phyloP scores from a whole-genome alignment of 768 basidiomycete species.

The Antrodiella citrinella region DNA sequence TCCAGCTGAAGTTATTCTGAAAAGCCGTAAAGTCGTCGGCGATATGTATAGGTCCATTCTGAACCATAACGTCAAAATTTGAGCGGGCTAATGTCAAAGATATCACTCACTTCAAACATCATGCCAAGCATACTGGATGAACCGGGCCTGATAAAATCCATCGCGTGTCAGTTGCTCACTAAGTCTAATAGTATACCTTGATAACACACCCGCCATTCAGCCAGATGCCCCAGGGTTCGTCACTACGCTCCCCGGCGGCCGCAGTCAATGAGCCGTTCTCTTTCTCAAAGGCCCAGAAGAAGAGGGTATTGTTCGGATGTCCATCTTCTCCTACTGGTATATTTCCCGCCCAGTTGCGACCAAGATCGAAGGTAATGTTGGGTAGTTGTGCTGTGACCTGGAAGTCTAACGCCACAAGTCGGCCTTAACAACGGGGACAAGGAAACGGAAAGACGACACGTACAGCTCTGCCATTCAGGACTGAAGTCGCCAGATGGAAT shows the following conservation, averaged over 20 bases:
- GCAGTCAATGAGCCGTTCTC: constrained; percentile 36
- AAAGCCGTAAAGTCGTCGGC: constrained; percentile 39
- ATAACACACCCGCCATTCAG: constrained; percentile 57
- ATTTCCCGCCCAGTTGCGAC: constrained; percentile 23
- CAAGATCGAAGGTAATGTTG: constrained; percentile 18
- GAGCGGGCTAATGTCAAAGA: background rate
- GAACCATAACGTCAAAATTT: background rate
- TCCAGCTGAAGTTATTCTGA: constrained; percentile 51
- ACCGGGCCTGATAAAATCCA: constrained; percentile 37
- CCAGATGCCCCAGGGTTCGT: constrained; percentile 68
- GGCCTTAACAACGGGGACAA: too few species aligned
- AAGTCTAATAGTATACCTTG: background rate
- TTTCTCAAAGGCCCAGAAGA: constrained; percentile 26
- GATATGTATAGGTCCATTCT: constrained; percentile 62
- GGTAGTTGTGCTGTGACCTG: constrained; percentile 19
- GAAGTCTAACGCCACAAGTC: constrained; percentile 15
- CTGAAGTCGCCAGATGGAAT: constrained; percentile 28
- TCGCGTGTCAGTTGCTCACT: background rate
- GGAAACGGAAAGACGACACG: constrained; percentile 4
- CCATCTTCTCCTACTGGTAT: constrained; percentile 19
- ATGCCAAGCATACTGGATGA: constrained; percentile 62
- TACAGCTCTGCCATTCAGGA: constrained; percentile 27
- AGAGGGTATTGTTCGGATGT: constrained; percentile 25
- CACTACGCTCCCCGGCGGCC: constrained; percentile 19
- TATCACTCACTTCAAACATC: constrained; percentile 40